Conservation (phyloP, 805 yeast species). For the Wickerhamiella slavikovae region DNA sequence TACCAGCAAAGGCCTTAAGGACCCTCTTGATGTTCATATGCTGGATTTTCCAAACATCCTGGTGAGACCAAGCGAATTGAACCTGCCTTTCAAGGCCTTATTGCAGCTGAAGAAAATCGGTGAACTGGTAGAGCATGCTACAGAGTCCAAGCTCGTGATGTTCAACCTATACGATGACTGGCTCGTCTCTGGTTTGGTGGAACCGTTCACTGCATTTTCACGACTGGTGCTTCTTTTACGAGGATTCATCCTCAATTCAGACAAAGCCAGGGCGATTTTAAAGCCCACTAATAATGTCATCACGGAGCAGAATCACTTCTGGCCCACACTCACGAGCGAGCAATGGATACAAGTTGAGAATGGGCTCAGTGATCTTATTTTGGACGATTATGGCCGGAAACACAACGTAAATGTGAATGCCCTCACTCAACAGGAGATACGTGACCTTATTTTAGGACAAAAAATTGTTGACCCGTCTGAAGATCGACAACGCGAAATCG, state of each 20-base stretch:
- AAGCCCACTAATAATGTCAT: constrained; percentile 51
- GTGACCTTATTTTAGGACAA: constrained; percentile 88
- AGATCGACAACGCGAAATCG: constrained; percentile 50
- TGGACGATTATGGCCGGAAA: constrained; percentile 67
- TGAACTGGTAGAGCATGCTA: constrained; percentile 64
- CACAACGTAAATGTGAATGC: constrained; percentile 72
- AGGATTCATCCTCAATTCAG: constrained; percentile 59
- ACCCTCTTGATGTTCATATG: constrained; percentile 93
- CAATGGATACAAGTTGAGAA: constrained; percentile 87
- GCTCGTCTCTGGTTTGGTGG: constrained; percentile 39
- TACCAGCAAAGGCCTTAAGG: constrained; percentile 75
- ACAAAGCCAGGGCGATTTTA: constrained; percentile 51
- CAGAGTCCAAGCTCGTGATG: constrained; percentile 80
- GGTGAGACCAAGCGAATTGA: constrained; percentile 73
- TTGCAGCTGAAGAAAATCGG: constrained; percentile 61
- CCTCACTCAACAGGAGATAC: constrained; percentile 77
- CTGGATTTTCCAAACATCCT: constrained; percentile 85
- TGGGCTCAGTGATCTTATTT: constrained; percentile 68
- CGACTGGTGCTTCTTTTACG: constrained; percentile 66
- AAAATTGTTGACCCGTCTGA: constrained; percentile 80
- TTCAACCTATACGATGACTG: constrained; percentile 91
- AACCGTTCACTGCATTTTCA: constrained; percentile 87
- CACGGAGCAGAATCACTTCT: constrained; percentile 62
- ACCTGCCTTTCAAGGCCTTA: constrained; percentile 75
- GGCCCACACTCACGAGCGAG: constrained; percentile 81